Conservation (phyloP, 768 basidiomycete genomes). For the Macrolepiota dolichaula region DNA sequence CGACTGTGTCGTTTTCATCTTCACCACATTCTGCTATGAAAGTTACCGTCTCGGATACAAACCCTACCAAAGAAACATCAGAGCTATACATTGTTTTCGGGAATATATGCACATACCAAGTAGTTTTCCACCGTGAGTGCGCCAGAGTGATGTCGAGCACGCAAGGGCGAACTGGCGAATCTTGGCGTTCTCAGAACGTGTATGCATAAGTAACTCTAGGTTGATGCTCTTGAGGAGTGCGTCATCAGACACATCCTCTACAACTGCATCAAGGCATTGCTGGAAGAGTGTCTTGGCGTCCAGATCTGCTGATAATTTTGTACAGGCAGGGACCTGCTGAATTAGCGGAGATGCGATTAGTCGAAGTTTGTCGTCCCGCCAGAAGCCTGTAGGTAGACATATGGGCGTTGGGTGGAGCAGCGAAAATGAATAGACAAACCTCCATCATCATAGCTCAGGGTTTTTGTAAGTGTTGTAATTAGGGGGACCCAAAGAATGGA, state of each 20-base stretch:
- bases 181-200: conserved; percentile 74
- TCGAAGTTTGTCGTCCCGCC: conserved; percentile 80
- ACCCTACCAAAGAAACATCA: conserved; percentile 40
- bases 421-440: conserved; percentile 40
- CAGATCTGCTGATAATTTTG: conserved; percentile 27
- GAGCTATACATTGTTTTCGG: background rate
- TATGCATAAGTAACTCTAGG: conserved; percentile 81
- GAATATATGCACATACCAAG: conserved; percentile 42
- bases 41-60: conserved; percentile 76
- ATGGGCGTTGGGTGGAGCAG: background rate
- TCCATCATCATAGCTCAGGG: conserved; percentile 75
- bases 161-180: conserved; percentile 69
- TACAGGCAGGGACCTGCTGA: conserved; percentile 59
- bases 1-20: conserved; percentile 85
- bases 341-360: conserved; percentile 58
- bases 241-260: conserved; percentile 52
- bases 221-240: conserved; percentile 78
- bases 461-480: conserved; percentile 60
- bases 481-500: conserved; percentile 60
- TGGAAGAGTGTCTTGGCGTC: conserved; percentile 40
- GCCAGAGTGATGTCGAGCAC: conserved; percentile 76
- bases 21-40: conserved; percentile 87
- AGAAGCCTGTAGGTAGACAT: conserved; percentile 62
- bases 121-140: conserved; percentile 67
- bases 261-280: conserved; percentile 52